These are phyloP conservation scores for Penicillium griseofulvum DNA, from an alignment of 2,329 filamentous ascomycete species.

Conservation along the genomic window DNA sequence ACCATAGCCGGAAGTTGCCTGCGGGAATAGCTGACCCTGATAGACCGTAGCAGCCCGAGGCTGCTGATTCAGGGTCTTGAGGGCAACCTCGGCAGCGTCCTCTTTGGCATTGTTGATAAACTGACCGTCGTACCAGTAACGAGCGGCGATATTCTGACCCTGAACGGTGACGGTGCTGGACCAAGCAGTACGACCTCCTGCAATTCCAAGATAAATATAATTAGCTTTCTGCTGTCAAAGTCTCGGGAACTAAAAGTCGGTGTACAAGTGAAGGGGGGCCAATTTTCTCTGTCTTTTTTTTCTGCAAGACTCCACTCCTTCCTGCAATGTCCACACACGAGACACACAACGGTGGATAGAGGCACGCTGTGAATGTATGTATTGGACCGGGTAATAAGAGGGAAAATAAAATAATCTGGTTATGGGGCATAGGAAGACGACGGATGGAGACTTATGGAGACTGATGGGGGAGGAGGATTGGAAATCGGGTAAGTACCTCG, in stretches of 20 bases:
- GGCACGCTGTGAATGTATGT: background rate
- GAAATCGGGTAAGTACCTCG: conserved; percentile 54
- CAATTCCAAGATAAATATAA: conserved; percentile 22
- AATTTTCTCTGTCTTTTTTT: conserved; percentile 5
- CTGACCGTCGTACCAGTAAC: conserved; percentile 89
- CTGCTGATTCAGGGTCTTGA: conserved; percentile 34
- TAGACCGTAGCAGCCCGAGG: conserved; percentile 22
- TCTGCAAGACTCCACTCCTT: conserved; percentile 28
- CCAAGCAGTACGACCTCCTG: conserved; percentile 89
- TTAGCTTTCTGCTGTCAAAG: conserved; percentile 23
- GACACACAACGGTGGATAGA: conserved; percentile 11
- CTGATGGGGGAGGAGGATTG: conserved; percentile 7
- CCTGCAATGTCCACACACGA: conserved; percentile 20
- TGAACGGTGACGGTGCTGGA: conserved; percentile 74
- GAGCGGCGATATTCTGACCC: conserved; percentile 64
- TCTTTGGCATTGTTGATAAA: conserved; percentile 85
- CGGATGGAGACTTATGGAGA: conserved; percentile 6
- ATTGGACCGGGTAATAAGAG: conserved; percentile 10
- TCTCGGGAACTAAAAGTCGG: conserved; percentile 31
- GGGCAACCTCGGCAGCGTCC: conserved; percentile 81
- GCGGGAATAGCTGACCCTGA: conserved; percentile 24
- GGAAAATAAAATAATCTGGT: conserved; percentile 32
- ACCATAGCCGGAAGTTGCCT: conserved; percentile 18
- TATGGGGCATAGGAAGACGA: conserved; percentile 28
- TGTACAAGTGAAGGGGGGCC: conserved; percentile 23